Percentiles rank a stretch among this genome's conserved stretches.
Conservation (phyloP, 495 filamentous ascomycete genomes). For the Cairneyella variabilis region DNA sequence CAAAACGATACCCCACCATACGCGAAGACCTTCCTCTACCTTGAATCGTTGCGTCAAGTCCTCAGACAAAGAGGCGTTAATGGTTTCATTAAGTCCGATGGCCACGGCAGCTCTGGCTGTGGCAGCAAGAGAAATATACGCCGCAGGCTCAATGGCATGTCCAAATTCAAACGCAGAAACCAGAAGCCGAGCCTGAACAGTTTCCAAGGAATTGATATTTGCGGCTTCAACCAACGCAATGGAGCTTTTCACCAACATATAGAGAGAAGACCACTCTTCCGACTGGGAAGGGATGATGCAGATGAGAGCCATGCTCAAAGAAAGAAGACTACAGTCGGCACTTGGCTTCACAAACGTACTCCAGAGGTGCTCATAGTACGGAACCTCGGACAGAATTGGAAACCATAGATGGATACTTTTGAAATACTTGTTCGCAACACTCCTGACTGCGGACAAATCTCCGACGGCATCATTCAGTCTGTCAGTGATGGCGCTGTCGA, state of each 20-base stretch:
- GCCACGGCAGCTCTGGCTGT: conserved; percentile 12
- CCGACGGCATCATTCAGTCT: conserved; percentile 9
- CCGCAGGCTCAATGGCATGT: conserved; percentile 41
- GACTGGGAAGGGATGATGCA: conserved; percentile 20
- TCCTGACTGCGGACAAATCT: conserved; percentile 23
- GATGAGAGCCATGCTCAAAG: conserved; percentile 41
- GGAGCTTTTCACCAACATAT: conserved; percentile 37
- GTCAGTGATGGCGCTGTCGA: conserved; percentile 21
- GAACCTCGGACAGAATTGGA: conserved; percentile 42
- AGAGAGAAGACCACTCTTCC: conserved; percentile 31
- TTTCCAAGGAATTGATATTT: conserved; percentile 33
- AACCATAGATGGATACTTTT: conserved; percentile 38
- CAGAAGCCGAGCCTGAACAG: conserved; percentile 37
- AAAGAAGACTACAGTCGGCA: conserved; percentile 41
- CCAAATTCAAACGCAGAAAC: conserved; percentile 42
- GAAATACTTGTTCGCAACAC: conserved; percentile 29
- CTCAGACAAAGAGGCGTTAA: background rate
- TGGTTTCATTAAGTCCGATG: conserved; percentile 8
- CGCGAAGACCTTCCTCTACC: conserved; percentile 4
- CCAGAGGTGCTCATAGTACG: conserved; percentile 29
- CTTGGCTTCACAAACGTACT: conserved; percentile 33
- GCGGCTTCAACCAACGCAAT: conserved; percentile 32
- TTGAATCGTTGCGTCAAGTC: background rate
- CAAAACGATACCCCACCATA: conserved; percentile 24
- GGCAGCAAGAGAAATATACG: conserved; percentile 33